Conservation (phyloP, 2,329 filamentous ascomycete genomes). For the Colletotrichum phormii region DNA sequence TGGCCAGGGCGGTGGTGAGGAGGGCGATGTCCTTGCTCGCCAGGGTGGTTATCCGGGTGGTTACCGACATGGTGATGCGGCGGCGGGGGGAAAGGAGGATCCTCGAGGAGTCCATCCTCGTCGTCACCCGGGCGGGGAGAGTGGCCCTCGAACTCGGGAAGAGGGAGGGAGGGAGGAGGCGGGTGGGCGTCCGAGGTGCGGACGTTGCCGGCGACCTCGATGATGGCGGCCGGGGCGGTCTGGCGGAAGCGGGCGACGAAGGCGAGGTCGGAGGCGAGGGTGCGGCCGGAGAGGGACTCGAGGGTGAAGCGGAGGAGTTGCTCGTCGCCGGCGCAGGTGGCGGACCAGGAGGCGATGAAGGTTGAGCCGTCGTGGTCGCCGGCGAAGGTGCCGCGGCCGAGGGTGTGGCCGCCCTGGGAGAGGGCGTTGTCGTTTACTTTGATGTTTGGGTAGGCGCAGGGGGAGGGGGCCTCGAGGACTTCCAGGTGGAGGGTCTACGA, state of each 20-base stretch:
- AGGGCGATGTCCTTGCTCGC: constrained; percentile 3
- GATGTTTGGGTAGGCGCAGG: constrained; percentile 60
- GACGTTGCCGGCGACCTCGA: constrained; percentile 51
- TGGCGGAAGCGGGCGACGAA: constrained; percentile 61
- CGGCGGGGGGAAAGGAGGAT: constrained; percentile 37
- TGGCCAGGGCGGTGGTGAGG: constrained; percentile 6
- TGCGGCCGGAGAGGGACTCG: constrained; percentile 53
- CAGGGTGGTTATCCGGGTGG: constrained; percentile 20
- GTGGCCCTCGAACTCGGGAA: constrained; percentile 32
- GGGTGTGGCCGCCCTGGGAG: constrained; percentile 50
- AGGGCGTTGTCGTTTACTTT: constrained; percentile 59
- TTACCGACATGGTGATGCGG: constrained; percentile 35
- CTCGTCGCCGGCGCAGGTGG: constrained; percentile 57
- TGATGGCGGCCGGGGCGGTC: constrained; percentile 53
- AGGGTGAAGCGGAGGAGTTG: constrained; percentile 59
- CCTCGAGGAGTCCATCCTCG: constrained; percentile 27
- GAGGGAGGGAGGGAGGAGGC: constrained; percentile 25
- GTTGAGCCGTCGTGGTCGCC: constrained; percentile 49
- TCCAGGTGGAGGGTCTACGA: constrained; percentile 55
- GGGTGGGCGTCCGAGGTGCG: constrained; percentile 39
- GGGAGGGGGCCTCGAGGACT: constrained; percentile 55
- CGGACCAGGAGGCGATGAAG: constrained; percentile 59
- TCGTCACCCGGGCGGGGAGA: constrained; percentile 27
- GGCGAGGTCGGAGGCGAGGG: constrained; percentile 48
- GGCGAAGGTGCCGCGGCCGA: constrained; percentile 55